Evolutionary conservation across 1,284 basidiomycete species (phyloP), one percentile per base, ranked within the genome.

Genomic region (Ceratobasidium sp.): DNA sequence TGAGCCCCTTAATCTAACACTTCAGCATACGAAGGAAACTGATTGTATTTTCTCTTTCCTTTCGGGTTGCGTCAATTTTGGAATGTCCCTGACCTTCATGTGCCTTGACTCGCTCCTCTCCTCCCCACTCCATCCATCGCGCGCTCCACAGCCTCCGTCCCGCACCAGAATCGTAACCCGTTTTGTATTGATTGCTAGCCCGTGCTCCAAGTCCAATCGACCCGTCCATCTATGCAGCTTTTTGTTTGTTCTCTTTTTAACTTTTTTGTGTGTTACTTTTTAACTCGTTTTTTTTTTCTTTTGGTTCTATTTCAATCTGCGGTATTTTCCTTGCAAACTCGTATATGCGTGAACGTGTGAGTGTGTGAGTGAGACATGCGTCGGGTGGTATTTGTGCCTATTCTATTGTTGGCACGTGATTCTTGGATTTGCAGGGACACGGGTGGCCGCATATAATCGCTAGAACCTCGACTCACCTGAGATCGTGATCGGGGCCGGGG

Each of bases 151-250:
- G 3, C 39, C 45, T 39, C 33, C 61, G 61, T 42, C 61, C 58
- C 61, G 61, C 61, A 64, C 42, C 61, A 47, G 37, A 64, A 60
- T 20, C 58, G 20, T 20, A 42, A 64, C 45, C 28, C 58, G 39
- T 64, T 64, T 64, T 64, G 61, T 64, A 64, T 64, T 64, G 60
- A 26, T 63, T 63, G 61, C 61, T 49, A 45, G 23, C 39, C 61
- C 39, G 23, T 4, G 35, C 37, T 7, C n/a, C n/a, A n/a, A n/a
- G 45, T 64, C 42, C 42, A 64, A 39, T 31, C 53, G n/a, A 63
- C 13, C 31, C 60, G 23, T 42, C 33, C 23, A 28, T 49, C 23
- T 64, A 26, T 64, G 39, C 61, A 42, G 26, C 23, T 64, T 64
- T 47, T 64, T 47, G 42, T 64, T 54, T 26, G 10, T n/a, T 54